Evolutionary conservation across 2,329 filamentous ascomycete species (phyloP), one percentile per base, ranked within the genome.

Genomic region (Colletotrichum paranaense): DNA sequence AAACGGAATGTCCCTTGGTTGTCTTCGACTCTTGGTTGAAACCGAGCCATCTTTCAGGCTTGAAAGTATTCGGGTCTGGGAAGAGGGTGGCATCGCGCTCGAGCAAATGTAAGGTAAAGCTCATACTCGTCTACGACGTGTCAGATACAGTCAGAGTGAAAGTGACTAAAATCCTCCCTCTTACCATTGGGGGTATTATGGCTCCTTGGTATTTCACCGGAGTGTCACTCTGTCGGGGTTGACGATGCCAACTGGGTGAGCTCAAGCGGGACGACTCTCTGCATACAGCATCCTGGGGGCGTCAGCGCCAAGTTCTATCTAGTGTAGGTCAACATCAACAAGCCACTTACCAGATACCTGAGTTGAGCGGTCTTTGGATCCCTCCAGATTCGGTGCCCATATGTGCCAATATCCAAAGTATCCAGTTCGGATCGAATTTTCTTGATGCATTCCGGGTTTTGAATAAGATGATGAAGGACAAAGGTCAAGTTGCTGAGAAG

Each of bases 401-500:
- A 69, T 11, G 52, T 16, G 1, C 72, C 72, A 16, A 67, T 7
- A 42, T 74, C 68, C 46, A 75, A 53, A 12, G 63, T 69, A 55
- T 76, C 74, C 19, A 76, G 55, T 24, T 76, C 75, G 8, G 55
- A 12, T 6, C 74, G 62, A 8, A 76, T 28, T 4, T 55, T 67
- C 28, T 66, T 66, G 22, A 73, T 38, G 32, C 56, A 60, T 14
- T 72, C 67, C 4, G 75, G 74, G 9, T 73, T 73, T 6, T 68
- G 46, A 5, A 76, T 58, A 0, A 76, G 26, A n/a, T 75, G 52
- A 24, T 76, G 74, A 0, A 76, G 11, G 0, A 76, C 30, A 42
- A 76, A 74, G 0, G 75, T 74, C 24, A 76, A 24, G 30, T 76
- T 76, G 46, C 74, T 75, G 28, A 76, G 68, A 12, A 76, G 64